These are phyloP conservation scores for Bothriochloa decipiens DNA, from an alignment of 176 grass and related monocot genomes.

Conservation along the genomic window DNA sequence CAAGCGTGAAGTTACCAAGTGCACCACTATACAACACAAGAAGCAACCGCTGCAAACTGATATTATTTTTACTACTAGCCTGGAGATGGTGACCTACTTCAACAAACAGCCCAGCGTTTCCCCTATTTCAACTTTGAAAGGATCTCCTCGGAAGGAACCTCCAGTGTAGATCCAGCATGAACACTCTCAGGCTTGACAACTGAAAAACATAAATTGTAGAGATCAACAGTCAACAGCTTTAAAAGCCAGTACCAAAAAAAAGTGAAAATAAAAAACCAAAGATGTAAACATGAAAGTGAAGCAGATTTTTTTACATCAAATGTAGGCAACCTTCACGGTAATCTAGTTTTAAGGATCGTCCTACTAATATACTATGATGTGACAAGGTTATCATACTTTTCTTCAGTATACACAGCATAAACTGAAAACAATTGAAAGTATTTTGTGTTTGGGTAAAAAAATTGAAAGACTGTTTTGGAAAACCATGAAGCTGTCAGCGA, in stretches of 20 bases:
- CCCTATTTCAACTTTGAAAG: conserved; percentile 57
- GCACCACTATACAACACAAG: background rate
- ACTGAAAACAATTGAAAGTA: background rate
- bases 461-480: background rate
- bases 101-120: background rate
- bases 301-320: background rate
- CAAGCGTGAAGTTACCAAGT: conserved; percentile 27
- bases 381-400: background rate
- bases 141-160: conserved; percentile 77
- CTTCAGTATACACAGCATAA: background rate
- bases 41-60: background rate
- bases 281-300: background rate
- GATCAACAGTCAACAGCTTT: background rate
- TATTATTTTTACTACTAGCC: conserved; percentile 38
- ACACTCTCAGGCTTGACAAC: conserved; percentile 82
- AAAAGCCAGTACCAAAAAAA: conserved; percentile 20
- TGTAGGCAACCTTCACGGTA: background rate
- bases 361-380: background rate
- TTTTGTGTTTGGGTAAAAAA: background rate
- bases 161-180: conserved; percentile 80
- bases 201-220: conserved; percentile 34
- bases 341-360: background rate
- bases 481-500: background rate
- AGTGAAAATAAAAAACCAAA: background rate
- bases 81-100: background rate